Percentiles rank a stretch among this genome's conserved stretches.
Evolutionary conservation across 352 stramenopile genomes (phyloP).

Genomic region (Phytopythium aichiense): DNA sequence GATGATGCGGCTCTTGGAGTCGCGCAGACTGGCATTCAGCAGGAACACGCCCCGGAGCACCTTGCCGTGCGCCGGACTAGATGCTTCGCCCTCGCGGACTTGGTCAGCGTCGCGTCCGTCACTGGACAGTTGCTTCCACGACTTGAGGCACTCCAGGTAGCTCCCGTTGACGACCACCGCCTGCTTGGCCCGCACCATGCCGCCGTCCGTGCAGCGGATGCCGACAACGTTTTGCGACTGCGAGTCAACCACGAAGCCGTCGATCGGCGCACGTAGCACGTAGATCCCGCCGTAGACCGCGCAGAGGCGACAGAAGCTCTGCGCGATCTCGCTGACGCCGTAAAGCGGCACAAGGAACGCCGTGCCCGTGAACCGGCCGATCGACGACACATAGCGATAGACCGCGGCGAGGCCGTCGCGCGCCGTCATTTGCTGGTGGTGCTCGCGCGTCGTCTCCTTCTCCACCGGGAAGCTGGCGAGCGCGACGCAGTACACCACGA

Average conservation of each 20-base stretch:
- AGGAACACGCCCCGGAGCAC: slow-evolving; percentile 62
- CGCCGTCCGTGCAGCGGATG: slow-evolving; percentile 36
- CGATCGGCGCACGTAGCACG: slow-evolving; percentile 63
- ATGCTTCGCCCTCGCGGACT: not conserved
- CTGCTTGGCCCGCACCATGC: slow-evolving; percentile 39
- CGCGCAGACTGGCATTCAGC: slow-evolving; percentile 33
- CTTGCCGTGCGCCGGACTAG: slow-evolving; percentile 20
- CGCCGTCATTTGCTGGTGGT: slow-evolving; percentile 36
- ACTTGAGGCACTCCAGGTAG: slow-evolving; percentile 28
- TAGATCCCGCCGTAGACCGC: slow-evolving; percentile 88
- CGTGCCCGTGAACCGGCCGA: slow-evolving; percentile 83
- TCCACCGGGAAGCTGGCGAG: slow-evolving; percentile 53
- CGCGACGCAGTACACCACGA: slow-evolving; percentile 86
- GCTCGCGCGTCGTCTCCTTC: slow-evolving; percentile 11
- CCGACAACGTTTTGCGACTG: slow-evolving; percentile 27
- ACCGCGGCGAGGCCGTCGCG: slow-evolving; percentile 45
- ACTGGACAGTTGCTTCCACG: not conserved
- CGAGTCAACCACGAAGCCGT: slow-evolving; percentile 47
- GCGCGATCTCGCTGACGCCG: slow-evolving; percentile 80
- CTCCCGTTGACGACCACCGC: slow-evolving; percentile 53
- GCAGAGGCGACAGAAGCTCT: slow-evolving; percentile 85
- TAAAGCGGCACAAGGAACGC: slow-evolving; percentile 84
- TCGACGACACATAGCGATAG: slow-evolving; percentile 64
- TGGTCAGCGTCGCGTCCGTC: not conserved
- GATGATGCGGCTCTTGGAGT: slow-evolving; percentile 45